These are phyloP conservation scores for Bothriochloa decipiens DNA, from an alignment of 176 grass and related monocot species.

Conservation along the genomic window DNA sequence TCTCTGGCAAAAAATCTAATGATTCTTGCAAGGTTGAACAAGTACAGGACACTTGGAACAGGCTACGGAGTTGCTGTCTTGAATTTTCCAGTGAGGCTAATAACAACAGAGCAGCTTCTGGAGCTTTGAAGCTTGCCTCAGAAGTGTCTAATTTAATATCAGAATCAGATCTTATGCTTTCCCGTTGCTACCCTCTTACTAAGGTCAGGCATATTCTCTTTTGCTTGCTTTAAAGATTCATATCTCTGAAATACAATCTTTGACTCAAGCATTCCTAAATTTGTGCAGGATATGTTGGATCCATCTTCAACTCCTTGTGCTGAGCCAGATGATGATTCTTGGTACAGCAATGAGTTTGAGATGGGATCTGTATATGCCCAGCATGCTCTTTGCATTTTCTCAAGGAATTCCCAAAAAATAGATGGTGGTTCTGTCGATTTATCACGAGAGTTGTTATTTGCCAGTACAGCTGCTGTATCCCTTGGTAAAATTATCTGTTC, in stretches of 20 bases:
- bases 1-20: constrained; percentile 51
- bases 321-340: constrained; percentile 68
- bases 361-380: constrained; percentile 87
- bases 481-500: constrained; percentile 64
- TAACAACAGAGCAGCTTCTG: constrained; percentile 48
- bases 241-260: constrained; percentile 29
- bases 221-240: constrained; percentile 28
- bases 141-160: constrained; percentile 72
- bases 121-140: constrained; percentile 64
- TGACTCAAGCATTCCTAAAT: constrained; percentile 41
- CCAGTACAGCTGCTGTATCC: constrained; percentile 55
- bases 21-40: constrained; percentile 46
- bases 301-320: constrained; percentile 50
- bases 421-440: constrained; percentile 51
- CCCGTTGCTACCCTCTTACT: constrained; percentile 52
- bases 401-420: constrained; percentile 41
- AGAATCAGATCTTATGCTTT: constrained; percentile 81
- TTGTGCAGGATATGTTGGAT: constrained; percentile 75
- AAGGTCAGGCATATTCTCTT: constrained; percentile 51
- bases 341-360: constrained; percentile 64
- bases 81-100: constrained; percentile 55
- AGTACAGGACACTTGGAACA: constrained; percentile 83
- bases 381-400: constrained; percentile 73
- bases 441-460: constrained; percentile 63
- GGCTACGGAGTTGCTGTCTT: constrained; percentile 52